phyloP scores from a whole-genome alignment of 306 rosid species.

The Cyamopsis tetragonoloba region DNA sequence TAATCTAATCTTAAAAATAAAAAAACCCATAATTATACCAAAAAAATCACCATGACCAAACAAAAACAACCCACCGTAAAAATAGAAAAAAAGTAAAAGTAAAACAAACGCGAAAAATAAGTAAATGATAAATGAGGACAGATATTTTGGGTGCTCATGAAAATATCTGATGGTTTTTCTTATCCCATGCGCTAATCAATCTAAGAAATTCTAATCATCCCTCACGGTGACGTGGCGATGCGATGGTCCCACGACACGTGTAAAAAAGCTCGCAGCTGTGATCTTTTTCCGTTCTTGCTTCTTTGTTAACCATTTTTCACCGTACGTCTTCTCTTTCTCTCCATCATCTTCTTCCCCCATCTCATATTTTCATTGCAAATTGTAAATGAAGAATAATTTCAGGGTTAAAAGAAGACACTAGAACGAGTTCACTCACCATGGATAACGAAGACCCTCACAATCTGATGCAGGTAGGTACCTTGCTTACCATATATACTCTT shows the following conservation, averaged over 20 bases:
- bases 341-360: background rate
- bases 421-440: slow-evolving; percentile 18
- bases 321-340: too few species aligned
- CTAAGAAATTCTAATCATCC: background rate
- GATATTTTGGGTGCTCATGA: slow-evolving; percentile 41
- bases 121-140: too few species aligned
- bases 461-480: too few species aligned
- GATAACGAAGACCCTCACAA: too few species aligned
- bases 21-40: too few species aligned
- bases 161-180: slow-evolving; percentile 37
- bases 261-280: slow-evolving; percentile 52
- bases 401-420: background rate
- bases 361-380: background rate
- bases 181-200: background rate
- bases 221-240: slow-evolving; percentile 45
- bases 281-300: too few species aligned
- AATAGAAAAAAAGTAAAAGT: too few species aligned
- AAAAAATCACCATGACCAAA: too few species aligned
- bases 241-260: slow-evolving; percentile 52
- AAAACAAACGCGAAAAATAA: too few species aligned
- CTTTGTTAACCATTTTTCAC: slow-evolving; percentile 17
- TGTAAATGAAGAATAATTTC: slow-evolving; percentile 23
- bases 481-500: too few species aligned
- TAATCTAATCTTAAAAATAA: too few species aligned
- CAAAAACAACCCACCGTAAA: too few species aligned